phyloP scores from a whole-genome alignment of 306 rosid genomes.

The Purshia tridentata region DNA sequence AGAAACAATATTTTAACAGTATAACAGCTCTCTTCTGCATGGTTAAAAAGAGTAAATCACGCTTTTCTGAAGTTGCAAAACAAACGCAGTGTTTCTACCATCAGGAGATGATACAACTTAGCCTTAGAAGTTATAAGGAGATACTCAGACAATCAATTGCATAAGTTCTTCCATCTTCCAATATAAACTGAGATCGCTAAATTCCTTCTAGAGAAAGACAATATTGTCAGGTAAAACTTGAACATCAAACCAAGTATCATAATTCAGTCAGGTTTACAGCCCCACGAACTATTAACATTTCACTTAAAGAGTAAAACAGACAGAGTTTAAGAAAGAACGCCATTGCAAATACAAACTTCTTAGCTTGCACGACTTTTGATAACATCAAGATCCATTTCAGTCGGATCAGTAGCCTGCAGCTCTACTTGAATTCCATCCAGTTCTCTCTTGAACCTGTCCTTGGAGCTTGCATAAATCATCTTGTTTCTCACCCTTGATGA shows the following conservation, averaged over 20 bases:
- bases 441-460: slow-evolving; percentile 70
- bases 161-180: slow-evolving; percentile 7
- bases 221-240: slow-evolving; percentile 17
- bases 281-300: slow-evolving; percentile 38
- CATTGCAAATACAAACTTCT: slow-evolving; percentile 11
- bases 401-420: slow-evolving; percentile 68
- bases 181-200: slow-evolving; percentile 7
- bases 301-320: slow-evolving; percentile 17
- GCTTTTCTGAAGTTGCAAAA: slow-evolving; percentile 9
- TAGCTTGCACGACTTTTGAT: slow-evolving; percentile 60
- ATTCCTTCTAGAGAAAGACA: slow-evolving; percentile 16
- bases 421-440: slow-evolving; percentile 61
- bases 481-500: slow-evolving; percentile 56
- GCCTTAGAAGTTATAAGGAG: slow-evolving; percentile 3
- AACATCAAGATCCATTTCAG: slow-evolving; percentile 68
- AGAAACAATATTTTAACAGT: not conserved
- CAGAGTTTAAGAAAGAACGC: not conserved
- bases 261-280: slow-evolving; percentile 27
- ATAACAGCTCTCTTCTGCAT: not conserved
- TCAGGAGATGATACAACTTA: slow-evolving; percentile 14
- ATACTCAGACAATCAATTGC: slow-evolving; percentile 4
- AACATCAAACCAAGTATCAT: slow-evolving; percentile 34
- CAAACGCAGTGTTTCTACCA: slow-evolving; percentile 24
- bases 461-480: slow-evolving; percentile 69
- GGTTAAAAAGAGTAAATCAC: slow-evolving; percentile 2